Evolutionary conservation across 2,329 filamentous ascomycete genomes (phyloP).

Genomic region (Fusarium stilboides): DNA sequence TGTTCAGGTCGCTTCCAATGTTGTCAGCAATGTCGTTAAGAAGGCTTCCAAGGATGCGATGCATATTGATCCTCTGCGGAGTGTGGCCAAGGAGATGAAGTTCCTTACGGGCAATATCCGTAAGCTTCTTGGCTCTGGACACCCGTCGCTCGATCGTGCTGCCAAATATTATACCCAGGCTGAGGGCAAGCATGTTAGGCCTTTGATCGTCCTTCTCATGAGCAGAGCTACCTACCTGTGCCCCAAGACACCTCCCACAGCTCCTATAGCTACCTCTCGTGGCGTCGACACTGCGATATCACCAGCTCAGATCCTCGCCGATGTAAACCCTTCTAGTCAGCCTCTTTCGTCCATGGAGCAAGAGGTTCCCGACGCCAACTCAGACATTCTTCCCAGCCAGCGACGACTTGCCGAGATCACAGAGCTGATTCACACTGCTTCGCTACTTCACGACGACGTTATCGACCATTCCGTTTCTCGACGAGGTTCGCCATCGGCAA

Average conservation of each 20-base stretch:
- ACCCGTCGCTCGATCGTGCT: conserved; percentile 93
- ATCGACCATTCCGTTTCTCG: conserved; percentile 93
- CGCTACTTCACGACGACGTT: conserved; percentile 96
- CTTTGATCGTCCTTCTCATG: conserved; percentile 96
- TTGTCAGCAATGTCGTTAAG: conserved; percentile 78
- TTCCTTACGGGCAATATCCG: conserved; percentile 94
- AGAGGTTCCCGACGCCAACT: conserved; percentile 59
- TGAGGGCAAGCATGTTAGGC: conserved; percentile 96
- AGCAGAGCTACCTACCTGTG: conserved; percentile 89
- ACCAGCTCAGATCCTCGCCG: conserved; percentile 74
- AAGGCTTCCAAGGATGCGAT: conserved; percentile 75
- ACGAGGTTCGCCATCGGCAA: conserved; percentile 88
- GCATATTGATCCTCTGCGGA: conserved; percentile 87
- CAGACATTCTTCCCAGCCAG: conserved; percentile 91
- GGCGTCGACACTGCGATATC: conserved; percentile 70
- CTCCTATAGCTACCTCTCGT: conserved; percentile 59
- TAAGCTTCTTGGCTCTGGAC: conserved; percentile 92
- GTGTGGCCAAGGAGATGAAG: conserved; percentile 97
- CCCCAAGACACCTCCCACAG: conserved; percentile 67
- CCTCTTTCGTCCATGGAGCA: conserved; percentile 59
- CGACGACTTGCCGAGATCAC: conserved; percentile 95
- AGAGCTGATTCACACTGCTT: conserved; percentile 97
- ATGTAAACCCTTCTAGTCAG: conserved; percentile 80
- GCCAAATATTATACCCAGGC: conserved; percentile 98
- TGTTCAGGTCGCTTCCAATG: conserved; percentile 77